phyloP scores from a whole-genome alignment of 495 filamentous ascomycete species.

The Evernia prunastri region DNA sequence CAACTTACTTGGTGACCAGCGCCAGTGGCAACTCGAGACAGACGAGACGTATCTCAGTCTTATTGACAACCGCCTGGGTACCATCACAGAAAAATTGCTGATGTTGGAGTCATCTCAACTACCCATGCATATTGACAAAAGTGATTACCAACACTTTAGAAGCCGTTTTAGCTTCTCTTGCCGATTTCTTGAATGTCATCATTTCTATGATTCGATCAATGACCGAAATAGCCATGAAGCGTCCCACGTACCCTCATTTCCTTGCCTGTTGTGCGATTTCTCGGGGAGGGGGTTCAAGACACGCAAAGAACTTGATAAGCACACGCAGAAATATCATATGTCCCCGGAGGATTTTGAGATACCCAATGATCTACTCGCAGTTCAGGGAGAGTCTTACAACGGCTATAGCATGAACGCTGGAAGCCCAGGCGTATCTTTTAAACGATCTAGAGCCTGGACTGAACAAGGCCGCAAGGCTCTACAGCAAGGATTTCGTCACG shows the following conservation, averaged over 20 bases:
- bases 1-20: background rate
- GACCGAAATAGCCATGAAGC: constrained; percentile 9
- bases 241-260: constrained; percentile 6
- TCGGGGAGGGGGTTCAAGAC: constrained; percentile 12
- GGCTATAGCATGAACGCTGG: background rate
- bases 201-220: background rate
- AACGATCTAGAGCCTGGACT: constrained; percentile 5
- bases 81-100: constrained; percentile 4
- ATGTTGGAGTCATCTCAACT: background rate
- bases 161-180: constrained; percentile 6
- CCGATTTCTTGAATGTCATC: constrained; percentile 2
- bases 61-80: background rate
- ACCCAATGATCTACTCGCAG: background rate
- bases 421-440: background rate
- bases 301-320: constrained; percentile 17
- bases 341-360: constrained; percentile 15
- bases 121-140: constrained; percentile 12
- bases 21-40: background rate
- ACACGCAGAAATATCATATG: constrained; percentile 17
- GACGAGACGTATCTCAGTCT: constrained; percentile 19
- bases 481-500: constrained; percentile 7
- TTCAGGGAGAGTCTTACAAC: background rate
- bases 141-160: constrained; percentile 2
- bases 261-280: constrained; percentile 18
- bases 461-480: constrained; percentile 17